phyloP scores from a whole-genome alignment of 192 early-diverging fungal genomes.

The Mortierella hygrophila region DNA sequence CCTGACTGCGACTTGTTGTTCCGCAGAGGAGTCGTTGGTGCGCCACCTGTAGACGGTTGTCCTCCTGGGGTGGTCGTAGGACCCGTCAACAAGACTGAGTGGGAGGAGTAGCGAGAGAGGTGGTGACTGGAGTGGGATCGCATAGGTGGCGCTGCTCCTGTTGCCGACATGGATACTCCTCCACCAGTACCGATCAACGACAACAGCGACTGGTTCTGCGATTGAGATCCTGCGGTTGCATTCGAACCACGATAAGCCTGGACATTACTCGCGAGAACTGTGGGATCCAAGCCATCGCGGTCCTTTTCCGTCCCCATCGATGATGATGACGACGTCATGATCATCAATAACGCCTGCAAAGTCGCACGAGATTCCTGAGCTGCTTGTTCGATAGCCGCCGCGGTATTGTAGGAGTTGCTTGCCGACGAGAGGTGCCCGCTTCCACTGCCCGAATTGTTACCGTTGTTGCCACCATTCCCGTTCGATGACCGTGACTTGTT shows the following conservation, averaged over 20 bases:
- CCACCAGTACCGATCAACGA: constrained; percentile 11
- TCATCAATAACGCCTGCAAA: constrained; percentile 1
- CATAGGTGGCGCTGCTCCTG: background rate
- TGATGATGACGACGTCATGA: constrained; percentile 1
- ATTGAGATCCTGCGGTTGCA: background rate
- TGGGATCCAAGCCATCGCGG: background rate
- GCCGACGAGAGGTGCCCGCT: background rate
- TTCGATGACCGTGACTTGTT: constrained; percentile 3
- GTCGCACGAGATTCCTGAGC: background rate
- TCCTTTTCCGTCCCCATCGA: background rate
- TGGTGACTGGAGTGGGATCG: constrained; percentile 12
- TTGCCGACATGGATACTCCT: background rate
- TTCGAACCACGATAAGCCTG: constrained; percentile 6
- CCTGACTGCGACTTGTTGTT: constrained; percentile 26
- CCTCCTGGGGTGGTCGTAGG: constrained; percentile 8
- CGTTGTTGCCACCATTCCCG: background rate
- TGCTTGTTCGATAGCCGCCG: background rate
- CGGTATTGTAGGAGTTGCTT: background rate
- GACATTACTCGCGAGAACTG: background rate
- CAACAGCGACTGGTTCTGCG: constrained; percentile 11
- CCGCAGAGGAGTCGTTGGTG: background rate
- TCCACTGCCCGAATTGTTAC: background rate
- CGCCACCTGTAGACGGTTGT: background rate
- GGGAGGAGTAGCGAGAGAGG: constrained; percentile 7
- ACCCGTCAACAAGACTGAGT: background rate